Conservation (phyloP, 306 rosid species). For the Begonia peltatifolia region DNA sequence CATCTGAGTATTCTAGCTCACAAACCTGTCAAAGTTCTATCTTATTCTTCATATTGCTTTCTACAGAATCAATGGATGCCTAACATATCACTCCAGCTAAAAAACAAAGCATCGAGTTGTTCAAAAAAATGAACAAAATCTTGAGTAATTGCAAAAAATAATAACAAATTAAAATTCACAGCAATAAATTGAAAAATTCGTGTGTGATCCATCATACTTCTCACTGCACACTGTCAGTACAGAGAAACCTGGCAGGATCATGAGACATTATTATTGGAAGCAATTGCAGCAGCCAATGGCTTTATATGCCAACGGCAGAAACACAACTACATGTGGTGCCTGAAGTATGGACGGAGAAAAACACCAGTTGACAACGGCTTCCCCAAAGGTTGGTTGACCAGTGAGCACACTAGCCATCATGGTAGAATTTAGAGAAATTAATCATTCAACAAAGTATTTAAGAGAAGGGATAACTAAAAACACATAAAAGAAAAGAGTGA, state of each 20-base stretch:
- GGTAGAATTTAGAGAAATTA: background rate
- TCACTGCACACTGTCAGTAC: conserved; percentile 99
- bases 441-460: background rate
- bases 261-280: conserved; percentile 57
- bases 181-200: conserved; percentile 2
- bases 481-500: background rate
- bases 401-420: background rate
- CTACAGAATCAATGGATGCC: too few species aligned
- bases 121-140: background rate
- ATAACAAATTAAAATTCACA: conserved; percentile 2
- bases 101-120: too few species aligned
- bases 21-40: too few species aligned
- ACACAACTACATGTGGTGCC: conserved; percentile 8
- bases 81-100: too few species aligned
- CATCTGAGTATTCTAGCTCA: too few species aligned
- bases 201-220: conserved; percentile 99
- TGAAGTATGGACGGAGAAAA: background rate
- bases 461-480: background rate
- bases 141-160: conserved; percentile 4
- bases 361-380: conserved; percentile 29
- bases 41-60: too few species aligned
- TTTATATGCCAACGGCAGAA: conserved; percentile 56
- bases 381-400: conserved; percentile 16
- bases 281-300: conserved; percentile 48
- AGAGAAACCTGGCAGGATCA: conserved; percentile 99